Evolutionary conservation across 176 grass and related monocot species (phyloP), one percentile per base, ranked within the genome.

Genomic region (Oryza brachyantha): DNA sequence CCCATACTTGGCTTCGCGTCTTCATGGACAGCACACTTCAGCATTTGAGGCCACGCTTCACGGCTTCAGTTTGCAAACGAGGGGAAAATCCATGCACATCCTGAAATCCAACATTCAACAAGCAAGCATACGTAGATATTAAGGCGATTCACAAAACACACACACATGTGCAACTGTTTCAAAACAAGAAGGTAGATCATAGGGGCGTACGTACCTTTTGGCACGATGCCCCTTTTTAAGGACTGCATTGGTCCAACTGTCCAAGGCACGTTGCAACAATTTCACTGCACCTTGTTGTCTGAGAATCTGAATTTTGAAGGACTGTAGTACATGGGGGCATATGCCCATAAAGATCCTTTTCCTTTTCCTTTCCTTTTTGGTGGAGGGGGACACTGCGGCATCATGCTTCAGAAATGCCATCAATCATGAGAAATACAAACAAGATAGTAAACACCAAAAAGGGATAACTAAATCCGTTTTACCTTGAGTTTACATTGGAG

Each of bases 371-470:
- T 22, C 11, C 10, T 16, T 48, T 35, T 25, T 70, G 31, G 61
- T 25, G n/a, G n/a, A n/a, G n/a, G n/a, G n/a, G n/a, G n/a, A n/a
- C n/a, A n/a, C n/a, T n/a, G n/a, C 13, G 41, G 4, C 13, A 11
- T 40, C 37, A 58, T 17, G 38, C 63, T 43, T 41, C 4, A 31
- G 25, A 65, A 8, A 74, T 74, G 14, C 13, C 2, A 46, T 5
- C 13, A 3, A 3, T 46, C 8, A 57, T 66, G 70, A 24, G 16
- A 26, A 70, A 21, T 43, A 40, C 54, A 62, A 27, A 29, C 54
- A 36, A 36, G 55, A 75, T 40, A 61, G 34, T 4, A 25, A 75
- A 62, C 60, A 73, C 35, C 9, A 73, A 64, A 73, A 82, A 9
- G 25, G 11, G 48, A 36, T 50, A 73, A 11, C 1, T 8, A 5